Base-by-base conservation (phyloP, 495 filamentous ascomycete genomes). In the Aspergillus panamensis region DNA sequence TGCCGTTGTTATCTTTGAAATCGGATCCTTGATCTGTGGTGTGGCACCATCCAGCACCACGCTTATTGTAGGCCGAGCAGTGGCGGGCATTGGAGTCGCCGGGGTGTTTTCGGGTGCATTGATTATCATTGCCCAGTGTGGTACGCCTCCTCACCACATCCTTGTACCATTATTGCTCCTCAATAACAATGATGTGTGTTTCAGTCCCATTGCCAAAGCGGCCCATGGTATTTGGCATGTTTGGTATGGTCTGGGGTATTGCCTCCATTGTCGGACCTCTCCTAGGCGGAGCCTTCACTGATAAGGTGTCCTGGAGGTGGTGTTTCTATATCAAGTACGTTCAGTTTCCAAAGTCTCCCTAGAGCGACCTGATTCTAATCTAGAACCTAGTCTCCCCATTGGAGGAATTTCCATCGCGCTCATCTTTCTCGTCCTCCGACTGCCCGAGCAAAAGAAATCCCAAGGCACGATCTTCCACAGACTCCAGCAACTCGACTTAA, bases 51-150 rank as follows among this genome's bases (percentile, higher is more conserved):
- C 71, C 45, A 87, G 83, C 9, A 71, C 76, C 1, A 79, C 81
- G 9, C 75, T 94, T 25, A 91, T 92, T 63, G 64, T 90, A 54
- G 90, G 89, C 6, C 81, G 90, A n/a, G 88, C 90, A 14, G 74
- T 92, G 40, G 84, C 88, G 13, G 89, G 89, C 10, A 60, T 90
- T 30, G 89, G 89, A 8, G 77, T 77, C 20, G 86, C 87, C 3
- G 91, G n/a, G n/a, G 89, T 43, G 84, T 94, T 54, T 89, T 89
- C 67, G 83, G 91, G 91, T 5, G 82, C 83, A 0, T 73, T 92
- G 43, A 79, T 88, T 43, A 90, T 93, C 62, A 76, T 94, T 1
- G 79, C 51, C 1, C 40, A 55, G 8, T 37, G 32, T 13, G 51
- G 51, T 60, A 37, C 4, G 33, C 31, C 3, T 12, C 6, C 8